Conservation (phyloP, 768 basidiomycete species). For the Rhodotorula babjevae region DNA sequence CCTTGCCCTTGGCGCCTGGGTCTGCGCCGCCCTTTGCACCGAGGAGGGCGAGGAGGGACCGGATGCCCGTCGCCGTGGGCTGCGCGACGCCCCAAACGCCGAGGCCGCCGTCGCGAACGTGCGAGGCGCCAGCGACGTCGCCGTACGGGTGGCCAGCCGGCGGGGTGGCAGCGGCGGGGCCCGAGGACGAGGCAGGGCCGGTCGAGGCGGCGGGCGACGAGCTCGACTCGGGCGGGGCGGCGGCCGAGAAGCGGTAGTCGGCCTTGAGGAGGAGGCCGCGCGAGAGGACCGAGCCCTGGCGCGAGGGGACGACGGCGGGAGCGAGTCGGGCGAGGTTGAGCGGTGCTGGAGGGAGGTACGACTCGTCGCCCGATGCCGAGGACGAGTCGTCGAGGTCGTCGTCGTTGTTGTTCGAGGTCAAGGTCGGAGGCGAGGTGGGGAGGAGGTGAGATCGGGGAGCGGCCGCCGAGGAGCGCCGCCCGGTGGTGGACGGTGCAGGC, state of each 20-base stretch:
- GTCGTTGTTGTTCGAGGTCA: too few species aligned
- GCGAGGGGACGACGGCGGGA: conserved; percentile 64
- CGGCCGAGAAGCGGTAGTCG: conserved; percentile 55
- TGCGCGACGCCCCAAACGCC: conserved; percentile 96
- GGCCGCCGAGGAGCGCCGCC: background rate
- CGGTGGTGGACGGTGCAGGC: background rate
- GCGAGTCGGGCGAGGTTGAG: conserved; percentile 18
- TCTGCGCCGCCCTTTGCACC: background rate
- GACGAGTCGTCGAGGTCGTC: too few species aligned
- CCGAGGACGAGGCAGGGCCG: background rate
- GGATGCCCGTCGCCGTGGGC: conserved; percentile 83
- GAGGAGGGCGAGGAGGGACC: conserved; percentile 81
- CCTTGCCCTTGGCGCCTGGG: too few species aligned
- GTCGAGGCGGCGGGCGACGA: background rate
- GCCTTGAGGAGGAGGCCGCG: conserved; percentile 92
- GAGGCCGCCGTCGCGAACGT: conserved; percentile 80
- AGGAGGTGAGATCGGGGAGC: too few species aligned
- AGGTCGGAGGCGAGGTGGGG: too few species aligned
- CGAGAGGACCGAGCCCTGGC: conserved; percentile 75
- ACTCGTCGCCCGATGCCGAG: background rate
- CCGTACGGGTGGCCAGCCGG: conserved; percentile 1
- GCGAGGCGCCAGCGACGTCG: conserved; percentile 84
- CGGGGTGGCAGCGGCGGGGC: conserved; percentile 6
- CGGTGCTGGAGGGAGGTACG: conserved; percentile 5
- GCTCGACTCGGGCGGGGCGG: conserved; percentile 43